Evolutionary conservation across 2,329 filamentous ascomycete species (phyloP), one percentile per base, ranked within the genome.

Genomic region (Sporothrix dimorphospora): DNA sequence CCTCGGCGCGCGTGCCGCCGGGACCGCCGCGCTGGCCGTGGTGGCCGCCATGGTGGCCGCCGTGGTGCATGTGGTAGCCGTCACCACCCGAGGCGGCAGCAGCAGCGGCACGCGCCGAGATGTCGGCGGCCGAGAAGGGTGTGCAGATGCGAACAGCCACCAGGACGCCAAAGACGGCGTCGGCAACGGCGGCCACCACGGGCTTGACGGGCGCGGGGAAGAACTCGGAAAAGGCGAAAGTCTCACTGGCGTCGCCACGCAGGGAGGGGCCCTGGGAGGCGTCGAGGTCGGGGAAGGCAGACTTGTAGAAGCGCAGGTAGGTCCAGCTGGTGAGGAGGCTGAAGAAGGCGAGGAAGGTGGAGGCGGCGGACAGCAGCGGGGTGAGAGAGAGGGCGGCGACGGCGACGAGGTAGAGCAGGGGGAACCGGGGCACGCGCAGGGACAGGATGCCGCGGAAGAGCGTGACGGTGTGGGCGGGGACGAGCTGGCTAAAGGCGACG

Each of bases 401-500:
- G 72, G 93, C 75, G 87, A 89, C 84, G 87, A 97, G 80, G 90
- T 92, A 85, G 83, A 96, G 75, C 83, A 97, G 84, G 12, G 89
- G 89, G 77, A 90, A 89, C 65, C 88, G 84, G 21, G 89, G 89
- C 71, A 99, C 94, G 76, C 95, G 92, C 81, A 98, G 90, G 73
- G 96, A 97, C 73, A 98, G 81, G 74, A 97, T 84, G 75, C 94
- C 94, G 75, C 92, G 92, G 84, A 97, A 95, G 72, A 99, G 89
- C 4, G 95, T 96, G 70, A 98, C 95, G 12, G 96, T 99, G 81
- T 99, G 96, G 74, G 97, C 94, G 27, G 96, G 96, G 47, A 98
- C 92, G 67, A 99, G 92, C 82, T 99, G 96, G 83, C 97, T 98
- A 83, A 98, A 97, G 71, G 95, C 93, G 77, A 98, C 93, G 74